Evolutionary conservation across 177 flowering plant genomes (phyloP).

Genomic region (Vitis hybrid): DNA sequence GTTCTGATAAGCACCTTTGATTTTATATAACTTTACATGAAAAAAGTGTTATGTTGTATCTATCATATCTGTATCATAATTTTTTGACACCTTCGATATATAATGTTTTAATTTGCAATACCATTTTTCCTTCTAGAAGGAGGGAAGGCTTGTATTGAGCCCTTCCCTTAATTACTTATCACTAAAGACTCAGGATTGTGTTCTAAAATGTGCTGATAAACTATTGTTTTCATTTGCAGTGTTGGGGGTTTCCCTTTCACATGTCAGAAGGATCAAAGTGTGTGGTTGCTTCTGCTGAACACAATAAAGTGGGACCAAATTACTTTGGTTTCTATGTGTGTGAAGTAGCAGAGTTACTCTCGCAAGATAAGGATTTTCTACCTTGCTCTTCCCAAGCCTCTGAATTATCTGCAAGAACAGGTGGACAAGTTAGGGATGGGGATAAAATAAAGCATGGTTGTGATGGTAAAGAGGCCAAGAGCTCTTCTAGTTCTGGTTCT

Average conservation of each 20-base stretch:
- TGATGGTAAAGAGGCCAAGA: slow-evolving; percentile 11
- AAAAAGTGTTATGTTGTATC: too few relatives aligned
- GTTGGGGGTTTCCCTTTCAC: slow-evolving; percentile 15
- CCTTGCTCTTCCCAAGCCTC: slow-evolving; percentile 19
- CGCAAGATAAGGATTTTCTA: slow-evolving; percentile 35
- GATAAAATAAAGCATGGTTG: slow-evolving; percentile 3
- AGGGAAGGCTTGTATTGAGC: too few relatives aligned
- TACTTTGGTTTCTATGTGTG: slow-evolving; percentile 48
- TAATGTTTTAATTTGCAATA: too few relatives aligned
- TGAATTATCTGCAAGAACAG: slow-evolving; percentile 10
- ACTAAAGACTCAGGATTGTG: too few relatives aligned
- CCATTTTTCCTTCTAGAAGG: too few relatives aligned
- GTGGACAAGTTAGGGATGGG: slow-evolving; percentile 11
- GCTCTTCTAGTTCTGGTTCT: slow-evolving; percentile 18
- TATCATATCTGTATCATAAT: too few relatives aligned
- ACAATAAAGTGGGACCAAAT: slow-evolving; percentile 40
- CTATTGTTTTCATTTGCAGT: slow-evolving; percentile 12
- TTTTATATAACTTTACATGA: too few relatives aligned
- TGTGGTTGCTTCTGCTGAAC: slow-evolving; percentile 20
- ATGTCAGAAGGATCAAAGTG: slow-evolving; percentile 39
- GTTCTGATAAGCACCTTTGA: too few relatives aligned
- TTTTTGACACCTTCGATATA: too few relatives aligned
- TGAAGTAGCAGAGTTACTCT: slow-evolving; percentile 36
- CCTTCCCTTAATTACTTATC: too few relatives aligned
- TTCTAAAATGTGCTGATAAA: too few relatives aligned